Percentiles rank a stretch among this genome's conserved stretches.
phyloP scores from a whole-genome alignment of 2,329 filamentous ascomycete genomes.

The Exophiala viscosa region DNA sequence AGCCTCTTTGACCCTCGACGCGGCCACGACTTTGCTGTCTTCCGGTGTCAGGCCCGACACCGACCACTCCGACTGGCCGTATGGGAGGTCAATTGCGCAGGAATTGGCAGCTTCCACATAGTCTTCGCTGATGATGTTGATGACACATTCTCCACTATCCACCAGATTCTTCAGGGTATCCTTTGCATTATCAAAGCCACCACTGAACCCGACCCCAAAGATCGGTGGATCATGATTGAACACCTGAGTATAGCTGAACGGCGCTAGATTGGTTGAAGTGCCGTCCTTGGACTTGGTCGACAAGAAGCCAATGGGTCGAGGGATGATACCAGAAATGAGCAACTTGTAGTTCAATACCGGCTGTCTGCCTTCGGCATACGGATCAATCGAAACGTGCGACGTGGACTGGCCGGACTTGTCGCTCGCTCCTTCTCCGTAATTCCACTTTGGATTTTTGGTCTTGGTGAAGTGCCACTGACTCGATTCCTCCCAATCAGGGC shows the following conservation, averaged over 20 bases:
- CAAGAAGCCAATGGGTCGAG: slow-evolving; percentile 71
- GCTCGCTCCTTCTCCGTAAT: slow-evolving; percentile 41
- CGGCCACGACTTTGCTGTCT: slow-evolving; percentile 61
- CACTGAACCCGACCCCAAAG: slow-evolving; percentile 64
- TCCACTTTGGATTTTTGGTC: slow-evolving; percentile 41
- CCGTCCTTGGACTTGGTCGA: slow-evolving; percentile 61
- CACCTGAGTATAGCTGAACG: slow-evolving; percentile 82
- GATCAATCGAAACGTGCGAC: slow-evolving; percentile 74
- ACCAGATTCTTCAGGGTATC: slow-evolving; percentile 73
- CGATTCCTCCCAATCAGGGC: slow-evolving; percentile 40
- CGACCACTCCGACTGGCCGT: slow-evolving; percentile 74
- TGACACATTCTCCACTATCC: slow-evolving; percentile 69
- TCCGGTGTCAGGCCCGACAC: slow-evolving; percentile 71
- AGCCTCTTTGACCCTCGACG: slow-evolving; percentile 74
- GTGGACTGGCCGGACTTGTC: slow-evolving; percentile 47
- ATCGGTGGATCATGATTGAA: slow-evolving; percentile 82
- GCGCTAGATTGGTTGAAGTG: slow-evolving; percentile 69
- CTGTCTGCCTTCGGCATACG: slow-evolving; percentile 66
- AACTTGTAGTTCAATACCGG: slow-evolving; percentile 82
- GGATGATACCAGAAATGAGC: slow-evolving; percentile 76
- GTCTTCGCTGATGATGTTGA: slow-evolving; percentile 84
- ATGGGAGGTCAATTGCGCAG: slow-evolving; percentile 73
- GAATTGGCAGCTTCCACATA: slow-evolving; percentile 85
- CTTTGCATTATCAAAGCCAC: slow-evolving; percentile 61
- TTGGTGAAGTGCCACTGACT: slow-evolving; percentile 38